phyloP scores from a whole-genome alignment of 2,329 filamentous ascomycete species.

The Apiospora aurea region DNA sequence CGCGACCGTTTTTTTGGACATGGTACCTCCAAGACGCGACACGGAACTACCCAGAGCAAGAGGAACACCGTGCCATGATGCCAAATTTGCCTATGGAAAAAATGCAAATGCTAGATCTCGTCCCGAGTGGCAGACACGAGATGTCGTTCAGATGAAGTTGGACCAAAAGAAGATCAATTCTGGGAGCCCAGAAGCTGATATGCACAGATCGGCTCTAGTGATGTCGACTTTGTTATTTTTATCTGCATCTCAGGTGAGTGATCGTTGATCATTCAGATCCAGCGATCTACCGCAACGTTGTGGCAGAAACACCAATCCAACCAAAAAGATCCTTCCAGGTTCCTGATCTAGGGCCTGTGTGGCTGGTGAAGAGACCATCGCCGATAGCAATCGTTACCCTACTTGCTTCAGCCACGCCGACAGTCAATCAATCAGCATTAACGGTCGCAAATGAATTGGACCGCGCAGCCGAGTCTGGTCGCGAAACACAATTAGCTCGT shows the following conservation, averaged over 20 bases:
- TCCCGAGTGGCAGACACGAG: neutral
- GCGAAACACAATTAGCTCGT: neutral
- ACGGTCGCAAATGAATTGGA: neutral
- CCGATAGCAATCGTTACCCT: neutral
- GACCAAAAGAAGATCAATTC: neutral
- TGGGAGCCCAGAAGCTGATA: slow-evolving; percentile 4
- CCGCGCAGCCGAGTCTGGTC: neutral
- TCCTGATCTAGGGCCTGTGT: neutral
- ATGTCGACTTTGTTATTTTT: slow-evolving; percentile 21
- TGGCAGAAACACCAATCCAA: slow-evolving; percentile 13
- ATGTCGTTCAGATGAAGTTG: slow-evolving; percentile 8
- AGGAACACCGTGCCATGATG: neutral
- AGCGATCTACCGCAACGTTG: slow-evolving; percentile 18
- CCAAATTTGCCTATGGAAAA: neutral
- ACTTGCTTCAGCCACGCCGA: neutral
- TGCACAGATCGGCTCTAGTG: slow-evolving; percentile 21
- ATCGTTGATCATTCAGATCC: slow-evolving; percentile 20
- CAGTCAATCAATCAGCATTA: neutral
- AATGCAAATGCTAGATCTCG: neutral
- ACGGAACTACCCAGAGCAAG: neutral
- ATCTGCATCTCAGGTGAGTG: slow-evolving; percentile 20
- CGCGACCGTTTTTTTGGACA: neutral
- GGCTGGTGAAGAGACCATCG: neutral
- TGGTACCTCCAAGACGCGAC: neutral
- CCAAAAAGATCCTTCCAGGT: neutral